Conservation (phyloP, 305 asterid species). For the Fraxinus greggii region DNA sequence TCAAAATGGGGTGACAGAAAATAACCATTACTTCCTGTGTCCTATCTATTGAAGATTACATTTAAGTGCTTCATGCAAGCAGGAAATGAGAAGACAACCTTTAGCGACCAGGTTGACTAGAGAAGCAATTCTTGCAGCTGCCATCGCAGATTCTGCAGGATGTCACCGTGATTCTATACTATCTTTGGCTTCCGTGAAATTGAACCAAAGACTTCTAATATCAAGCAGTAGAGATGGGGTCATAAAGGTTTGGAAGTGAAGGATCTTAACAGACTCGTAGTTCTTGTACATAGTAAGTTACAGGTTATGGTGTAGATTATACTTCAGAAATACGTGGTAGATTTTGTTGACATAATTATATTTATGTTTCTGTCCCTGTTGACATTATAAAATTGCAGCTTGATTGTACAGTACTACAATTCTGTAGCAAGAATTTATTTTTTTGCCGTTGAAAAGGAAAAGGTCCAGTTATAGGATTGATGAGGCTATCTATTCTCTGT, state of each 20-base stretch:
- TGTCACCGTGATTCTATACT: slow-evolving; percentile 88
- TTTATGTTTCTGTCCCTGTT: neutral
- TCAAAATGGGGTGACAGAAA: slow-evolving; percentile 14
- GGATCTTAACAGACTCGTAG: slow-evolving; percentile 25
- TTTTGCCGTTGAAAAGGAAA: neutral
- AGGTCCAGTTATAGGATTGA: neutral
- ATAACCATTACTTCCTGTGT: neutral
- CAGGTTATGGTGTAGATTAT: slow-evolving; percentile 35
- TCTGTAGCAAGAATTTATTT: neutral
- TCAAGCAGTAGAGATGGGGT: slow-evolving; percentile 96
- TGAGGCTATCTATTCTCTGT: neutral
- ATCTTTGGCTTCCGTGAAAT: slow-evolving; percentile 81
- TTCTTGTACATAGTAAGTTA: slow-evolving; percentile 42
- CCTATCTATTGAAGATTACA: neutral
- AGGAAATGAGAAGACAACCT: slow-evolving; percentile 85
- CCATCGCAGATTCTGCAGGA: slow-evolving; percentile 87
- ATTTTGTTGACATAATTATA: slow-evolving; percentile 3
- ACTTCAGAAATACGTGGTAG: slow-evolving; percentile 20
- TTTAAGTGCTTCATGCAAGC: slow-evolving; percentile 23
- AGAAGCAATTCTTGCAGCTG: slow-evolving; percentile 71
- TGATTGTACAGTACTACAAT: slow-evolving; percentile 22
- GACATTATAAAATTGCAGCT: slow-evolving; percentile 9
- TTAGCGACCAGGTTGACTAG: slow-evolving; percentile 58
- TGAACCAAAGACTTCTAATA: slow-evolving; percentile 90
- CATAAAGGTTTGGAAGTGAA: slow-evolving; percentile 93